Percentiles rank a stretch among this genome's conserved stretches.
Conservation (phyloP, 306 rosid species). For the Rosa multiflora region DNA sequence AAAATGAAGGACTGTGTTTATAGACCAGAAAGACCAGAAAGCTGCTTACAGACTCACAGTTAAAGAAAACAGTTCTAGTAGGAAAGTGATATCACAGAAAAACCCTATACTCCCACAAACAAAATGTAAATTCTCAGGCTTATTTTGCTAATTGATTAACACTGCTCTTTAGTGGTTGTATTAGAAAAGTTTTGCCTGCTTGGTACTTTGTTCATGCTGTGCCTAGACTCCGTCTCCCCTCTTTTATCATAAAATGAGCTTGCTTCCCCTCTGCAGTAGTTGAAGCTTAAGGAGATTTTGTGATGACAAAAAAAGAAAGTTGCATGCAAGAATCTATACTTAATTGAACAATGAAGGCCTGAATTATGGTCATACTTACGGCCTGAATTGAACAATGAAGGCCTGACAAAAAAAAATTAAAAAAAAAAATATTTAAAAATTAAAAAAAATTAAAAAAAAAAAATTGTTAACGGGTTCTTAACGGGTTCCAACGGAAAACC, state of each 20-base stretch:
- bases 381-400: too few relatives aligned
- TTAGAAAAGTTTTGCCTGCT: neutral
- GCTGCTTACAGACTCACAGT: too few relatives aligned
- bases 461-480: too few relatives aligned
- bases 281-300: neutral
- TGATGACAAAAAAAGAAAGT: slow-evolving; percentile 6
- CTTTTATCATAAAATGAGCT: too few relatives aligned
- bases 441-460: too few relatives aligned
- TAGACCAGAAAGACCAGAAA: too few relatives aligned
- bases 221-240: neutral
- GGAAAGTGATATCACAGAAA: neutral
- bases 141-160: neutral
- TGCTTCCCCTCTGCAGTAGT: too few relatives aligned
- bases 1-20: slow-evolving; percentile 3
- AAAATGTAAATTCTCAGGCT: neutral
- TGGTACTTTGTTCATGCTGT: neutral
- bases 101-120: neutral
- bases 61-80: neutral
- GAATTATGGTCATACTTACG: neutral
- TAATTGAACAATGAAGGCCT: neutral
- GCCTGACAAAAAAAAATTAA: too few relatives aligned
- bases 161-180: neutral
- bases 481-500: too few relatives aligned
- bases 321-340: slow-evolving; percentile 4
- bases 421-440: too few relatives aligned